Percentiles rank a stretch among this genome's conserved stretches.
These are phyloP conservation scores for Cadophora sp. DNA, from an alignment of 2,329 filamentous ascomycete genomes.

Conservation along the genomic window DNA sequence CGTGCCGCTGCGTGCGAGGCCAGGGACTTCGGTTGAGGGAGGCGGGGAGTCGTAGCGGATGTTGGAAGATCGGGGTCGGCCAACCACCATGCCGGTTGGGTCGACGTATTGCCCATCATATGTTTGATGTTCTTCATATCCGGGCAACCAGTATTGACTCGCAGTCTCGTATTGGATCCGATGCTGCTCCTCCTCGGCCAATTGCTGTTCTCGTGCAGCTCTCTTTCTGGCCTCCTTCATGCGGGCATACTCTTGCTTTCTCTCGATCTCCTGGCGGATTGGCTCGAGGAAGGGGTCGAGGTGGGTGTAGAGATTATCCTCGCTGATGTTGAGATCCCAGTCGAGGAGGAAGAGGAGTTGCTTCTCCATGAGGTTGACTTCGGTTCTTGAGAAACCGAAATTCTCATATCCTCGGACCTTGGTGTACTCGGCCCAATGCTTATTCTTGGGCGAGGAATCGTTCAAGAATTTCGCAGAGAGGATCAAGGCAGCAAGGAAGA, in stretches of 20 bases:
- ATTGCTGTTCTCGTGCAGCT: conserved; percentile 34
- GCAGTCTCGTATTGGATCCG: conserved; percentile 35
- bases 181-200: conserved; percentile 36
- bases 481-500: conserved; percentile 90
- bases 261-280: conserved; percentile 67
- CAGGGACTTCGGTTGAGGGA: conserved; percentile 46
- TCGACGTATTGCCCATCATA: conserved; percentile 33
- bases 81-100: conserved; percentile 25
- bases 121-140: conserved; percentile 31
- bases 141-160: conserved; percentile 39
- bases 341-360: conserved; percentile 93
- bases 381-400: conserved; percentile 92
- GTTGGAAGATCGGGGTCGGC: conserved; percentile 12
- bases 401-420: conserved; percentile 67
- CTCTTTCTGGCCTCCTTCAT: conserved; percentile 34
- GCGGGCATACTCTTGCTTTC: conserved; percentile 37
- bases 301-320: conserved; percentile 85
- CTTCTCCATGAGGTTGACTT: conserved; percentile 99
- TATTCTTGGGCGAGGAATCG: conserved; percentile 99
- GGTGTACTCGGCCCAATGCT: conserved; percentile 98
- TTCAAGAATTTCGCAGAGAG: conserved; percentile 96
- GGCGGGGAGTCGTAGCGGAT: conserved; percentile 45
- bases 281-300: conserved; percentile 89
- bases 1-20: conserved; percentile 45
- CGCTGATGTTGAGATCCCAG: conserved; percentile 88